phyloP scores from a whole-genome alignment of 2,329 filamentous ascomycete species.

The Metarhizium anisopliae region DNA sequence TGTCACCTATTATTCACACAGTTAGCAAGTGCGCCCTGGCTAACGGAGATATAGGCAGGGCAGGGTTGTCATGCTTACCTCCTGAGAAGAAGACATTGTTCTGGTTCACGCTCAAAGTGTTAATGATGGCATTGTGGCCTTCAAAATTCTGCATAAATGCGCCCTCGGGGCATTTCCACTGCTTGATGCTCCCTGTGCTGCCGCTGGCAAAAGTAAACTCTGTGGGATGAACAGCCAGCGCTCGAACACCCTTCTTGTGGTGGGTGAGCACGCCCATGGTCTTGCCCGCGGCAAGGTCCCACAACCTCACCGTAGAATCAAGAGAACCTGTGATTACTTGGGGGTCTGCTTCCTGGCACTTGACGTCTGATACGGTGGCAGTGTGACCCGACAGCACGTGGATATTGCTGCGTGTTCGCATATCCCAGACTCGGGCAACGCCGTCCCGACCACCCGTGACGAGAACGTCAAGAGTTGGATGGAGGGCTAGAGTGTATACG shows the following conservation, averaged over 20 bases:
- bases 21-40: neutral
- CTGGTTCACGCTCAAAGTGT: slow-evolving; percentile 85
- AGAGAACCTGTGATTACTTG: slow-evolving; percentile 92
- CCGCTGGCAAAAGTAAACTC: slow-evolving; percentile 96
- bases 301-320: slow-evolving; percentile 82
- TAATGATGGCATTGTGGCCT: slow-evolving; percentile 93
- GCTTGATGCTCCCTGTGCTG: slow-evolving; percentile 90
- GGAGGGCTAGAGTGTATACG: slow-evolving; percentile 87
- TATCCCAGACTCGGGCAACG: slow-evolving; percentile 94
- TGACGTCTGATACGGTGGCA: slow-evolving; percentile 77
- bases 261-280: slow-evolving; percentile 93
- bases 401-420: slow-evolving; percentile 91
- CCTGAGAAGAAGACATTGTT: slow-evolving; percentile 94
- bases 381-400: slow-evolving; percentile 90
- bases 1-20: slow-evolving; percentile 48
- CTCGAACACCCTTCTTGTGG: slow-evolving; percentile 94
- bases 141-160: slow-evolving; percentile 99
- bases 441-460: slow-evolving; percentile 93
- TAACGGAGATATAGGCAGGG: neutral
- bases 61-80: slow-evolving; percentile 29
- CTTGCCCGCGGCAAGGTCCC: slow-evolving; percentile 95
- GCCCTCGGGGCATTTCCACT: slow-evolving; percentile 98
- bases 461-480: slow-evolving; percentile 88
- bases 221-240: slow-evolving; percentile 72
- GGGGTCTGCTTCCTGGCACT: slow-evolving; percentile 92